These are phyloP conservation scores for Benincasa hispida DNA, from an alignment of 306 rosid genomes.

Conservation along the genomic window DNA sequence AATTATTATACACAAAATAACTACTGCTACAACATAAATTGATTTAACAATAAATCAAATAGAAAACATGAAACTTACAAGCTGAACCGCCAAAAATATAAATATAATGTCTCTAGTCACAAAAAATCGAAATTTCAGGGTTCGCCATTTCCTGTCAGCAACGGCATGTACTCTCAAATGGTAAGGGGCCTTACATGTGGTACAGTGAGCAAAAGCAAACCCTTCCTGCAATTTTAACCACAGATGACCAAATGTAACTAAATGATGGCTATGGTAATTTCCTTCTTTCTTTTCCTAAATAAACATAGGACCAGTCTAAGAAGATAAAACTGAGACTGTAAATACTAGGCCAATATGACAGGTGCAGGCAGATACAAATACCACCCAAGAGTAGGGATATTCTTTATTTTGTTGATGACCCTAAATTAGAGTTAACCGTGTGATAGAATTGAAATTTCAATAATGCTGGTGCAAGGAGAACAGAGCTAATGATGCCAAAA, in stretches of 20 bases:
- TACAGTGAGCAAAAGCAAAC: constrained; percentile 98
- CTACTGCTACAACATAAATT: not conserved
- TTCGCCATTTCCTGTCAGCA: constrained; percentile 97
- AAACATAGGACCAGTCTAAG: not conserved
- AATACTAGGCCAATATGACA: not conserved
- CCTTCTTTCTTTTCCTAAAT: not conserved
- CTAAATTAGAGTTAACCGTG: not conserved
- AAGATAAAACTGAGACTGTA: not conserved
- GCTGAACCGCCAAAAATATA: constrained; percentile 79
- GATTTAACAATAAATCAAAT: not conserved
- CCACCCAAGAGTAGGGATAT: not conserved
- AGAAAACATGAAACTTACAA: constrained; percentile 54
- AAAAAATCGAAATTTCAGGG: constrained; percentile 86
- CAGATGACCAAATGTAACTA: constrained; percentile 13
- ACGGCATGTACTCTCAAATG: constrained; percentile 89
- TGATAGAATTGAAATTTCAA: not conserved
- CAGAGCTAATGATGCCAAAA: not conserved
- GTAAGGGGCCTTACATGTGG: constrained; percentile 95
- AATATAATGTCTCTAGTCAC: constrained; percentile 90
- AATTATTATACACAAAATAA: constrained; percentile 3
- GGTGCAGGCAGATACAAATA: not conserved
- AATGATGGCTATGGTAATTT: not conserved
- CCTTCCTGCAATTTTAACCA: constrained; percentile 67
- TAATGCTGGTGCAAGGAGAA: not conserved
- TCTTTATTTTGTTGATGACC: not conserved